Base-by-base conservation (phyloP, 192 early-diverging fungal species). In the Podila clonocystis region DNA sequence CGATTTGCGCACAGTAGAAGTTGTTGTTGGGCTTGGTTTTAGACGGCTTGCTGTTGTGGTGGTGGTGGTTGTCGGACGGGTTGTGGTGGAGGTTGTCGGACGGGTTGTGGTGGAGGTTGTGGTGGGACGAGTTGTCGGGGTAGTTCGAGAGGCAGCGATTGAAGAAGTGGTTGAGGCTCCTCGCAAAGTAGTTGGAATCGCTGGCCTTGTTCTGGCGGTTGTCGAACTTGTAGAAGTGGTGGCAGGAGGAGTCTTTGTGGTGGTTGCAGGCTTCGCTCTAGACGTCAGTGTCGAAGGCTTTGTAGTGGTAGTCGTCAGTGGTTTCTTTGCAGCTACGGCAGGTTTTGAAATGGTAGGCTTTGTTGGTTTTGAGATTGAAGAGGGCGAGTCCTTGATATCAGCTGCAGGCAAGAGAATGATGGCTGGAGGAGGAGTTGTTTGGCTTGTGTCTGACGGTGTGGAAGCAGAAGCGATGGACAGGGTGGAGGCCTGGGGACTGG, bases 351-450 rank as follows among this genome's bases (percentile, higher is more conserved):
- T 65, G 22, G 57, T 29, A 17, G 67, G 22, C 28, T 45, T 45
- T 68, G 61, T 29, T 67, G 67, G 30, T 22, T 55, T 45, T 68
- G 61, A 29, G 50, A 41, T 38, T 15, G 2, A 7, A 6, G 65
- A 38, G 68, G 48, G 17, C 19, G 52, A 36, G 19, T 70, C 55
- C 4, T 79, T 65, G n/a, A 79, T 79, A 11, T 79, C 76, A 22
- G 71, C 65, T 33, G 76, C 69, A 20, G 76, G 76, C 65, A 79
- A 38, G 13, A 79, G 68, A 24, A 79, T 64, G 26, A 50, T 61
- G 26, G 22, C 29, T 28, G 59, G 59, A 12, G 24, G 8, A 6
- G 9, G 15, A 13, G 59, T 26, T 61, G 22, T 11, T 31, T 28
- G 30, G 26, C 24, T 20, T 61, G 15, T 3, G 11, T 45, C 41